A percentile compares a stretch with the other conserved stretches of the same genome.
Evolutionary conservation across 345 rosid genomes (phyloP).

Genomic region (Litchi chinensis): DNA sequence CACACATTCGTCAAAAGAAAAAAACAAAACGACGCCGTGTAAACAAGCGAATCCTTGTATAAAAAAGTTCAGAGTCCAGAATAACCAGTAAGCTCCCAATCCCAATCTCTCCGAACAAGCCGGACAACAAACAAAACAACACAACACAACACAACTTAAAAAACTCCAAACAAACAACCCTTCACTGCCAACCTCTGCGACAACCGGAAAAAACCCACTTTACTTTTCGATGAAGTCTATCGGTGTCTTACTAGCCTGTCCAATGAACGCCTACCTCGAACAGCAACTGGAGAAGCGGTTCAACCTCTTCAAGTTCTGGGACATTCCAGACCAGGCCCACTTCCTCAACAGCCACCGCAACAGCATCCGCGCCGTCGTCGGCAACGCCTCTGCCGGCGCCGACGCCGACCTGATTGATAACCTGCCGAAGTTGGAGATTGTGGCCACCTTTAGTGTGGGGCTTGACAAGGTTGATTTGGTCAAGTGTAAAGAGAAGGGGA

Average conservation of each 20-base stretch:
- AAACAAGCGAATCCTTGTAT: background rate
- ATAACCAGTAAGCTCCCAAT: background rate
- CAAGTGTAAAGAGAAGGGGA: constrained; percentile 56
- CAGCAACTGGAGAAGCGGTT: constrained; percentile 48
- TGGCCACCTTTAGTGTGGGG: constrained; percentile 63
- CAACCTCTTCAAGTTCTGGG: constrained; percentile 52
- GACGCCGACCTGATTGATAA: constrained; percentile 54
- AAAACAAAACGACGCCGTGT: too few species aligned
- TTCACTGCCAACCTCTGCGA: background rate
- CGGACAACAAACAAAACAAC: background rate
- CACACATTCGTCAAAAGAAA: background rate
- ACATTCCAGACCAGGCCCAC: constrained; percentile 23
- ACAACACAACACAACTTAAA: background rate
- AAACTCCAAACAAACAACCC: background rate
- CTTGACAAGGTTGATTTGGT: constrained; percentile 59
- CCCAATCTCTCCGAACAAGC: background rate
- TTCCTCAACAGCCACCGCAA: constrained; percentile 35
- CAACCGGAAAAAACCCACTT: background rate
- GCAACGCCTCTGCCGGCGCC: constrained; percentile 45
- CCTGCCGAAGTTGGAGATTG: constrained; percentile 59
- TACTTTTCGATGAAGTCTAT: constrained; percentile 34
- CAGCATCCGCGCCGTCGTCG: constrained; percentile 52
- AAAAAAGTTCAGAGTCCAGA: too few species aligned
- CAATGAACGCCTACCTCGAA: constrained; percentile 56
- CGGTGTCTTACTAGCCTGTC: constrained; percentile 55